Percentiles rank a stretch among this genome's conserved stretches.
Evolutionary conservation across 73 alveolate species (phyloP).

Genomic region (Tetrahymena thermophila): DNA sequence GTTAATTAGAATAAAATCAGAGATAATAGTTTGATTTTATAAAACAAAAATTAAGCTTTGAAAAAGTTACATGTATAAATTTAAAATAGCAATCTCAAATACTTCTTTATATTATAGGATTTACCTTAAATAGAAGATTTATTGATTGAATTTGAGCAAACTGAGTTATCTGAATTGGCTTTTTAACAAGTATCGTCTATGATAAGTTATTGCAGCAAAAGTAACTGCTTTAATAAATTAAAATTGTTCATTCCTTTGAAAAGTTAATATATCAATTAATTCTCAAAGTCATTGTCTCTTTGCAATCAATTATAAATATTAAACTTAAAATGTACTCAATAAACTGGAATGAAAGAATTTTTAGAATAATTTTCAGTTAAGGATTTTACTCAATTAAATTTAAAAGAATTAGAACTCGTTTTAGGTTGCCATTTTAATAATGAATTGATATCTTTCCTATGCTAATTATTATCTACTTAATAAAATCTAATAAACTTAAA

Average conservation of each 20-base stretch:
- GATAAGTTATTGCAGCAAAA: neutral
- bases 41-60: neutral
- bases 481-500: no score
- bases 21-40: neutral
- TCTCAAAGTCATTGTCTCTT: neutral
- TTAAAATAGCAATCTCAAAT: neutral
- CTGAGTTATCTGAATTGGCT: neutral
- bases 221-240: neutral
- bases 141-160: neutral
- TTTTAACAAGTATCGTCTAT: neutral
- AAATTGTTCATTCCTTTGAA: neutral
- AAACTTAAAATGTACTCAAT: neutral
- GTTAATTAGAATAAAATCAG: neutral
- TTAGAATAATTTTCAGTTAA: neutral
- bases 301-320: neutral
- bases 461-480: neutral
- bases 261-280: no score
- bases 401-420: no score
- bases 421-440: neutral
- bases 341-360: neutral
- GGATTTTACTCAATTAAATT: neutral
- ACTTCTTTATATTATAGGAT: no score
- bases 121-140: neutral
- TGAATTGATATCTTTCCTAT: neutral
- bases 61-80: no score